Base-by-base conservation (phyloP, 345 rosid genomes). In the Bruguiera parviflora region DNA sequence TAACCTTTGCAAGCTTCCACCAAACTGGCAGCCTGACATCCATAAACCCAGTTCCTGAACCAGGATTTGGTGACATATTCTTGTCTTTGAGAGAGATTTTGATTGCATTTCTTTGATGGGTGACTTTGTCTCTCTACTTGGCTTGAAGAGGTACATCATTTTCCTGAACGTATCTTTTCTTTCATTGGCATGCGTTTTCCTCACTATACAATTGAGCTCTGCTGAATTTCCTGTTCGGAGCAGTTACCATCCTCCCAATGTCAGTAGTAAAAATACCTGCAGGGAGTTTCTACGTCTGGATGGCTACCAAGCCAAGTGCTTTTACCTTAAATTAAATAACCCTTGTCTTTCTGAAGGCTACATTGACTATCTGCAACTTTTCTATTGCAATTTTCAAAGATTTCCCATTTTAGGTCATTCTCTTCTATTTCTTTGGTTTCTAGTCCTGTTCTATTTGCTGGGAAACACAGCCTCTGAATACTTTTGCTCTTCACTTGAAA, bases 391-490 rank as follows among this genome's bases (percentile, higher is more conserved):
- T 65, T 81, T 89, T 62, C 88, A 86, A 25, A 61, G 79, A 31
- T 75, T 75, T 66, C 86, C 87, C 31, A 6, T 79, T 39, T 53
- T 87, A 70, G 97, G 97, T 7, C 73, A 84, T 69, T 74, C 57
- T 67, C 73, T 88, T 65, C 64, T 90, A 27, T 64, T 86, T 37
- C 53, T 82, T 16, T 94, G 96, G 98, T 84, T 94, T 6, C 75
- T 87, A 18, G 86, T 89, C 37, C 81, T 94, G 80, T 91, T 94
- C 75, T 94, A 89, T 77, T 63, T 91, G 52, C 64, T 91, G 67
- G 98, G 96, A 47, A 85, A 88, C 82, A 94, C 98, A 5, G 97
- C 98, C 52, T 86, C 98, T 19, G 89, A 85, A 16, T 94, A 94
- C 82, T 94, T 94, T 61, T 94, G 98, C 69, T 84, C 84, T 66